A percentile compares a stretch with the other conserved stretches of the same genome.
phyloP scores from a whole-genome alignment of 2,329 filamentous ascomycete genomes.

The Nothopassalora personata region DNA sequence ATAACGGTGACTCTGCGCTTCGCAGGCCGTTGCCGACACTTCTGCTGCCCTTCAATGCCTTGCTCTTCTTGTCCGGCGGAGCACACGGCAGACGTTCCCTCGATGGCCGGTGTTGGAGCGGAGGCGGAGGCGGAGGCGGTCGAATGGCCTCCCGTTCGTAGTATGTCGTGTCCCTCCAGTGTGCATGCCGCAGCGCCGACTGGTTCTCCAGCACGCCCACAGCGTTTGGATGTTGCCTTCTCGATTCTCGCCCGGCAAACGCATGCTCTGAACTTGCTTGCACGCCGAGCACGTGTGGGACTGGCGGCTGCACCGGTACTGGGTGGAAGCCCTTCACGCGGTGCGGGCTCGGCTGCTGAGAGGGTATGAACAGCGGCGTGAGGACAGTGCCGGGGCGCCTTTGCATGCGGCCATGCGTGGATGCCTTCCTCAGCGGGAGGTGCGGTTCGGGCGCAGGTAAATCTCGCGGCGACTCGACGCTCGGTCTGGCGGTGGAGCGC shows the following conservation, averaged over 20 bases:
- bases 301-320: constrained; percentile 23
- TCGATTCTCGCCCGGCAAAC: constrained; percentile 28
- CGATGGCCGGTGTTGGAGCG: constrained; percentile 19
- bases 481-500: constrained; percentile 4
- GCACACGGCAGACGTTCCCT: constrained; percentile 8
- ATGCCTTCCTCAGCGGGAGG: constrained; percentile 37
- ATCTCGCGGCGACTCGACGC: constrained; percentile 69
- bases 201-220: constrained; percentile 25
- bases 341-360: constrained; percentile 22
- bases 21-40: constrained; percentile 24
- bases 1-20: constrained; percentile 18
- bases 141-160: background rate
- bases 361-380: constrained; percentile 26
- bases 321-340: constrained; percentile 29
- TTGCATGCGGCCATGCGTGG: constrained; percentile 34
- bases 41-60: constrained; percentile 16
- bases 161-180: constrained; percentile 3
- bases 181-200: constrained; percentile 13
- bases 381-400: constrained; percentile 24
- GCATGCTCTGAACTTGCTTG: constrained; percentile 33
- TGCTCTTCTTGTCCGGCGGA: constrained; percentile 8
- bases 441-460: constrained; percentile 41
- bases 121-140: constrained; percentile 20
- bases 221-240: constrained; percentile 26
- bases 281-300: constrained; percentile 26